A percentile compares a stretch with the other conserved stretches of the same genome.
Conservation (phyloP, 2,329 filamentous ascomycete genomes). For the Arthroderma sp. region DNA sequence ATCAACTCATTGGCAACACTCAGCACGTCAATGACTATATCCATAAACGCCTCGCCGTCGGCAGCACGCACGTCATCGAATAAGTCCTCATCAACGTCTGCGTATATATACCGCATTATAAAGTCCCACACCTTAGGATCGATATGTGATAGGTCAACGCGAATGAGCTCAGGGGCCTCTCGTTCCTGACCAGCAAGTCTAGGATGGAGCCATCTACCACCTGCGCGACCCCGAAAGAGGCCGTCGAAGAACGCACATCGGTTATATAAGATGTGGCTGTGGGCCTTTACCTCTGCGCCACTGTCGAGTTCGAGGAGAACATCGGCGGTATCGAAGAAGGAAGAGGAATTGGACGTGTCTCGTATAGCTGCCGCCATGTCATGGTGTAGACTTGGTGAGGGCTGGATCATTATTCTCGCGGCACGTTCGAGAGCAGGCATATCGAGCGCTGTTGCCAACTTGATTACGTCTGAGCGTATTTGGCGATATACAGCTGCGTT, state of each 20-base stretch:
- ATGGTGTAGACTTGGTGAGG: slow-evolving; percentile 50
- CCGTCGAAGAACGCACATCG: slow-evolving; percentile 87
- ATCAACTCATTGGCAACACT: slow-evolving; percentile 86
- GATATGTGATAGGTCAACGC: slow-evolving; percentile 74
- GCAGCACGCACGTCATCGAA: slow-evolving; percentile 64
- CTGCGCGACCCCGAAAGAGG: slow-evolving; percentile 76
- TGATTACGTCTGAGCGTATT: slow-evolving; percentile 77
- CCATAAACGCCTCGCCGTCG: slow-evolving; percentile 71
- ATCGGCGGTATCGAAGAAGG: slow-evolving; percentile 69
- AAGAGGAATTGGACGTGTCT: slow-evolving; percentile 36
- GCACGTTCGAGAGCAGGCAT: slow-evolving; percentile 63
- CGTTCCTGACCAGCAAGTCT: slow-evolving; percentile 41
- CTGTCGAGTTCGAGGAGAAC: slow-evolving; percentile 64
- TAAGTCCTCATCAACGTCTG: slow-evolving; percentile 65
- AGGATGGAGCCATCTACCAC: slow-evolving; percentile 68
- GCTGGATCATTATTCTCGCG: slow-evolving; percentile 59
- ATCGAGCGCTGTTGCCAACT: slow-evolving; percentile 58
- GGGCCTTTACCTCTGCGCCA: slow-evolving; percentile 51
- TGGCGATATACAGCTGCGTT: slow-evolving; percentile 65
- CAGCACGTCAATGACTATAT: slow-evolving; percentile 84
- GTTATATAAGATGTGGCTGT: slow-evolving; percentile 67
- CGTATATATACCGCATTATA: slow-evolving; percentile 71
- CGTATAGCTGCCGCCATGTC: slow-evolving; percentile 61
- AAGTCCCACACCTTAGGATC: slow-evolving; percentile 60
- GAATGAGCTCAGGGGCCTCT: slow-evolving; percentile 42